Base-by-base conservation (phyloP, 495 filamentous ascomycete species). In the Parathielavia appendiculata region DNA sequence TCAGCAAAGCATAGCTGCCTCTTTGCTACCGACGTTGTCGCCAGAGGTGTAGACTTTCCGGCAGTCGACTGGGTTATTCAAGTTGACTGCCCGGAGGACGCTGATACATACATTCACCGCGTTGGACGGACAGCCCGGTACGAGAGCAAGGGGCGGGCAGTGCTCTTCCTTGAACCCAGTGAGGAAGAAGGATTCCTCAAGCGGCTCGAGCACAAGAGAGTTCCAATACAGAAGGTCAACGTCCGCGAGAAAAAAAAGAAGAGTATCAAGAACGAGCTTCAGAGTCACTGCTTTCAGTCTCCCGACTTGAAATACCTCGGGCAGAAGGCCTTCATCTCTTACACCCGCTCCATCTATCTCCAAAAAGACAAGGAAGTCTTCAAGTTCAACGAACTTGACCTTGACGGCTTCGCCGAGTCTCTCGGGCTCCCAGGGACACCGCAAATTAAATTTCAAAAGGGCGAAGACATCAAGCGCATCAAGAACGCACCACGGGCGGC, bases 41-140 rank as follows among this genome's bases (percentile, higher is more conserved):
- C 93, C 0, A 81, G 93, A 63, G 93, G 93, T 54, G 79, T 98
- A 10, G 93, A 98, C 69, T 97, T 98, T 69, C 93, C 93, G 0
- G 89, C 91, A 13, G 92, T 98, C 1, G 93, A 97, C 69, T 98
- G 93, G 91, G 93, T 98, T 11, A 86, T 97, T 46, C 93, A 98
- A 66, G 72, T 90, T 30, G 93, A 98, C 69, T 95, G 90, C 59
- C 93, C 93, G 0, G 93, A 98, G 72, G 93, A 98, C 71, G 88
- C 87, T 1, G 93, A 96, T 60, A 97, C 93, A 0, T 98, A 98
- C 61, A 98, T 98, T 61, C 93, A 98, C 70, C 86, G 93, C 51
- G 95, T 97, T 13, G 93, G 93, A 16, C 84, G 93, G 16, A 99
- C 93, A 23, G 93, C 93, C 2, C 83, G 93, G n/a, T 96, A 91